Conservation (phyloP, 306 rosid species). For the Ochetophila trinervis region DNA sequence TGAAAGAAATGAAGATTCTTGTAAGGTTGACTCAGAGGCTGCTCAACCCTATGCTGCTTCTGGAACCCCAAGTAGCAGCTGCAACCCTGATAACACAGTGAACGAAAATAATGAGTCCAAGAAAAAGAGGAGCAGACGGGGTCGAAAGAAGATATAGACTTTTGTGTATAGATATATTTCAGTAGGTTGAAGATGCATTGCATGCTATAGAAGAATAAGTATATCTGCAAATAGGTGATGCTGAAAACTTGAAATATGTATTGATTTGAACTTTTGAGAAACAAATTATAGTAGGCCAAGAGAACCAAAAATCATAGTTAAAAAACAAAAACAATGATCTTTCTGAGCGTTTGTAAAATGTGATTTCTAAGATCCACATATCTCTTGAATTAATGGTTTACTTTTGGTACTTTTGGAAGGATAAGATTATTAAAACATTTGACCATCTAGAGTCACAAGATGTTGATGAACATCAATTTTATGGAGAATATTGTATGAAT, state of each 20-base stretch:
- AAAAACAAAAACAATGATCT: no score
- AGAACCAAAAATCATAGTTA: no score
- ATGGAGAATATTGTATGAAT: conserved; percentile 46
- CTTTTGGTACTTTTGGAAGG: conserved; percentile 75
- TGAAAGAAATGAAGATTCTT: not conserved
- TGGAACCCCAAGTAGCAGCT: not conserved
- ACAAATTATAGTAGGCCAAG: no score
- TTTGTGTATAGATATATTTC: no score
- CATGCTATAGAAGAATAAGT: no score
- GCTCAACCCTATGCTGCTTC: not conserved
- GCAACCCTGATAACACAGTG: not conserved
- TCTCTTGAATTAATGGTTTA: conserved; percentile 52
- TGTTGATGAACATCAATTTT: conserved; percentile 16
- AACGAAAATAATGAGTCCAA: conserved; percentile 2
- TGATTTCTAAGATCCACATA: conserved; percentile 27
- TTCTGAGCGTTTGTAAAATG: conserved; percentile 20
- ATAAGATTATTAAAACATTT: conserved; percentile 30
- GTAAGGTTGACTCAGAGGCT: not conserved
- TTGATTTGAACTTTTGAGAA: no score
- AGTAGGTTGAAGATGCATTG: no score
- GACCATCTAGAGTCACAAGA: conserved; percentile 37
- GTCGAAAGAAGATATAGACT: not conserved
- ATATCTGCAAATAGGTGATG: no score
- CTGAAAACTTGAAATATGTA: no score
- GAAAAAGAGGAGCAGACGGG: conserved; percentile 8